Conservation (phyloP, 2,329 filamentous ascomycete genomes). For the Lecanicillium sp. region DNA sequence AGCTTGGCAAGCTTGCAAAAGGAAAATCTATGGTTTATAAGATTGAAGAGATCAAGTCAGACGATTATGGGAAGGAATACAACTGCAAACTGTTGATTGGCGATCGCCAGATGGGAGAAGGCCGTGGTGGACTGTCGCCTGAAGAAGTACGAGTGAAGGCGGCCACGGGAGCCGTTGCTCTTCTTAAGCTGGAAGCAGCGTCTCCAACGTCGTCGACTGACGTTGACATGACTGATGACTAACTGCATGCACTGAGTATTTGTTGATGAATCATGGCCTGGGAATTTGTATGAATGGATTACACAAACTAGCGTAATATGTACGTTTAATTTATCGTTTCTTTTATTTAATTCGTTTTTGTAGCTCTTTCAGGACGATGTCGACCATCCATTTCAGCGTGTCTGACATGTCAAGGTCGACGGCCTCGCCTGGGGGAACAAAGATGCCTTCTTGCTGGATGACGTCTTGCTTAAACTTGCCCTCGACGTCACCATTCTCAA, state of each 20-base stretch:
- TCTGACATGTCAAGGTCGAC: constrained; percentile 54
- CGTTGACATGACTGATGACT: not conserved
- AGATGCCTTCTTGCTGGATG: constrained; percentile 38
- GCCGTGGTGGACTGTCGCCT: constrained; percentile 38
- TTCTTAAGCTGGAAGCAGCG: constrained; percentile 23
- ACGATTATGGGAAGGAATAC: constrained; percentile 24
- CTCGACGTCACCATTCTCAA: constrained; percentile 62
- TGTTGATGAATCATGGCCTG: not conserved
- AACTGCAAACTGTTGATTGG: constrained; percentile 46
- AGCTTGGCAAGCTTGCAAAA: constrained; percentile 54
- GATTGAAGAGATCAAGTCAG: constrained; percentile 22
- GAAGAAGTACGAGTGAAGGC: constrained; percentile 52
- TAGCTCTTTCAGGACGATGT: constrained; percentile 48
- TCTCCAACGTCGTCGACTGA: not conserved
- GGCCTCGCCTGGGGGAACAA: constrained; percentile 40
- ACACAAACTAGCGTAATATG: not conserved
- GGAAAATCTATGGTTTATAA: constrained; percentile 49
- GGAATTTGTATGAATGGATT: not conserved
- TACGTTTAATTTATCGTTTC: constrained; percentile 1
- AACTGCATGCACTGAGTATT: not conserved
- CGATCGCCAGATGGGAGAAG: constrained; percentile 37
- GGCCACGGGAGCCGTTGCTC: constrained; percentile 43
- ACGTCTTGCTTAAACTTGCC: constrained; percentile 43
- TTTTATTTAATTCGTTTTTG: constrained; percentile 25
- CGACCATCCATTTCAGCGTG: constrained; percentile 63